A percentile compares a stretch with the other conserved stretches of the same genome.
These are phyloP conservation scores for Mycena vulgaris DNA, from an alignment of 768 basidiomycete species.

Conservation along the genomic window DNA sequence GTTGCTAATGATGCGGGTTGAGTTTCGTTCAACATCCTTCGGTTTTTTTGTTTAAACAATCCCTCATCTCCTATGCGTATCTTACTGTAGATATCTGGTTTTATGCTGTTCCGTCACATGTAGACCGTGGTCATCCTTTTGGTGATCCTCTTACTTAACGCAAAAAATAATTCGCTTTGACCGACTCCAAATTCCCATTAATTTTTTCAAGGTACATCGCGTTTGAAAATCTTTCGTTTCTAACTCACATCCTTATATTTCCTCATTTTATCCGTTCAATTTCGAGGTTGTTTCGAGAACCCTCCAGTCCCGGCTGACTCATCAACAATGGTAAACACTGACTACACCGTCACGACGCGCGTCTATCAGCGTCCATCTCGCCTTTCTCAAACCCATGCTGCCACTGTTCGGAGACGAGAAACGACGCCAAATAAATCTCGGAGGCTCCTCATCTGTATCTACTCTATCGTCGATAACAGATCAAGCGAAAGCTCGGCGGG, in stretches of 20 bases:
- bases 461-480: constrained; percentile 72
- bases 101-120: neutral
- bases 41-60: neutral
- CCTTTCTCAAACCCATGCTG: constrained; percentile 44
- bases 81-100: neutral
- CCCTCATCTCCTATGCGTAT: neutral
- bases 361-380: neutral
- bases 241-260: too few relatives aligned
- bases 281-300: too few relatives aligned
- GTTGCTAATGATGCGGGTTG: constrained; percentile 14
- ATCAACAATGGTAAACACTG: constrained; percentile 11
- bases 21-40: neutral
- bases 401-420: constrained; percentile 68
- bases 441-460: constrained; percentile 69
- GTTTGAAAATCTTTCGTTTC: too few relatives aligned
- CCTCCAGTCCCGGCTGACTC: too few relatives aligned
- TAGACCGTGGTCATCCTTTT: too few relatives aligned
- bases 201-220: too few relatives aligned
- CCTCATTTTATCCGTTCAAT: too few relatives aligned
- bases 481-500: constrained; percentile 72
- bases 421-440: constrained; percentile 82
- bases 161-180: too few relatives aligned
- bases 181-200: too few relatives aligned
- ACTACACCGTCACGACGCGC: constrained; percentile 17
- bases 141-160: too few relatives aligned